These are phyloP conservation scores for Colletotrichum spaethianum DNA, from an alignment of 2,329 filamentous ascomycete species.

Conservation along the genomic window DNA sequence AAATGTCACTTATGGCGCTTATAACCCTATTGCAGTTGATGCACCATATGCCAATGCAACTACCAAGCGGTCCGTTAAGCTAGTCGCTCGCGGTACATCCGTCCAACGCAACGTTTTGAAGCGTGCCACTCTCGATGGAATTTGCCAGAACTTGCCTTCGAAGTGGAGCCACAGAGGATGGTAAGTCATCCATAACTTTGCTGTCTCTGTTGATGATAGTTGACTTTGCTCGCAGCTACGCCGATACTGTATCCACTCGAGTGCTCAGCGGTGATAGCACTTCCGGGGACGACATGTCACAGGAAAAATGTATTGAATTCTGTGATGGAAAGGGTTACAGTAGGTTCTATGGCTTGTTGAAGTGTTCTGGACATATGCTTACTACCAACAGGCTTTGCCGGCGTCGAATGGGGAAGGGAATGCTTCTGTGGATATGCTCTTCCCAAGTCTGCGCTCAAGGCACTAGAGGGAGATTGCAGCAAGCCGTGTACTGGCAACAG, in stretches of 20 bases:
- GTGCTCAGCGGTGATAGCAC: constrained; percentile 2
- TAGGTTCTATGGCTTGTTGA: background rate
- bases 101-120: background rate
- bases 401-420: constrained; percentile 64
- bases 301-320: constrained; percentile 60
- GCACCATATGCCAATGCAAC: too few relatives aligned
- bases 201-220: too few relatives aligned
- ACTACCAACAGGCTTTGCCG: constrained; percentile 49
- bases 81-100: background rate
- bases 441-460: constrained; percentile 63
- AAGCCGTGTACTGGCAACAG: constrained; percentile 66
- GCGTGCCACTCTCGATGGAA: background rate
- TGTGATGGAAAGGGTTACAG: constrained; percentile 59
- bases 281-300: background rate
- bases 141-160: constrained; percentile 9
- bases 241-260: constrained; percentile 1
- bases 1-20: background rate
- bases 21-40: background rate
- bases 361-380: background rate
- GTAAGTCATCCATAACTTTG: background rate
- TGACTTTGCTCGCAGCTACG: background rate
- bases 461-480: constrained; percentile 66
- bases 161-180: constrained; percentile 10
- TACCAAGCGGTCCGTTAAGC: constrained; percentile 1
- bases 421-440: constrained; percentile 68